phyloP scores from a whole-genome alignment of 1,284 basidiomycete species.

The Volvariella volvacea region DNA sequence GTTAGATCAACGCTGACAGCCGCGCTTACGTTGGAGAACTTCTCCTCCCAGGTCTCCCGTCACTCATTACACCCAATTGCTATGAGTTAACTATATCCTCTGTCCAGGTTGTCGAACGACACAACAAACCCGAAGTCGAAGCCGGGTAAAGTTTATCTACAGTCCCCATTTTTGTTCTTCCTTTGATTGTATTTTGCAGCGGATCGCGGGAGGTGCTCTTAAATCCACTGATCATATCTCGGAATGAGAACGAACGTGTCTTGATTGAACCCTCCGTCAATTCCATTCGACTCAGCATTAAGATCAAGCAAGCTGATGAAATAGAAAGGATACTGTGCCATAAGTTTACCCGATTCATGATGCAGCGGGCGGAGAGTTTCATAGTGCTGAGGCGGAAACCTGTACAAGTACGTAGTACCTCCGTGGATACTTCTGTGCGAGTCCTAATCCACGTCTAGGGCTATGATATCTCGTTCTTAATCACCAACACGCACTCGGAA shows the following conservation, averaged over 20 bases:
- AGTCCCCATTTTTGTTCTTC: not conserved
- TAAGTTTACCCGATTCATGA: conserved; percentile 99
- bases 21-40: conserved; percentile 96
- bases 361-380: conserved; percentile 97
- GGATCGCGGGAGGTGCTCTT: conserved; percentile 92
- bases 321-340: conserved; percentile 96
- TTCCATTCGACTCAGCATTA: conserved; percentile 93
- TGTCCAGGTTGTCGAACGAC: conserved; percentile 83
- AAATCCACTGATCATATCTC: conserved; percentile 87
- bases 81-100: conserved; percentile 12
- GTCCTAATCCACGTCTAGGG: conserved; percentile 45
- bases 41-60: conserved; percentile 80
- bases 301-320: conserved; percentile 99
- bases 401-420: conserved; percentile 54
- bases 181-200: conserved; percentile 41
- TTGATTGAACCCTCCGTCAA: conserved; percentile 97
- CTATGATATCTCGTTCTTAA: conserved; percentile 98
- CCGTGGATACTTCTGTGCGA: conserved; percentile 1
- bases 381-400: conserved; percentile 94
- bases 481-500: conserved; percentile 95
- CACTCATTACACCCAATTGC: conserved; percentile 3
- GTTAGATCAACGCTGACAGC: conserved; percentile 95
- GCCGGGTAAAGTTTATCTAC: conserved; percentile 47
- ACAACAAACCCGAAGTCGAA: conserved; percentile 96
- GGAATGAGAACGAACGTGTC: conserved; percentile 96